These are phyloP conservation scores for Nemania sp. DNA, from an alignment of 2,329 filamentous ascomycete species.

Conservation along the genomic window DNA sequence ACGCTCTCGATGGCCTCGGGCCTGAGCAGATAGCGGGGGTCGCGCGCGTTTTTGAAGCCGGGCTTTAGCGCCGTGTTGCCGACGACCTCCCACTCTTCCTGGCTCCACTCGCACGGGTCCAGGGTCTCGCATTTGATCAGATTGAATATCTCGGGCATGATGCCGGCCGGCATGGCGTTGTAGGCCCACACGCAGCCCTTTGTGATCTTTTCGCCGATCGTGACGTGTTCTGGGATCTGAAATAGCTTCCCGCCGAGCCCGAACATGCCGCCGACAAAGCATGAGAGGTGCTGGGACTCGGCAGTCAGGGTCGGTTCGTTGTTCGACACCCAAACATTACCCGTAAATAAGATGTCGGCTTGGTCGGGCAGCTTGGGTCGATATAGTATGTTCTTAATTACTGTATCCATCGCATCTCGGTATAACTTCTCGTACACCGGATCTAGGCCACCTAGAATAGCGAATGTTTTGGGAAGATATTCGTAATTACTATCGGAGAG, in stretches of 20 bases:
- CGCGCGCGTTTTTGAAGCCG: constrained; percentile 64
- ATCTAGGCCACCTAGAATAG: constrained; percentile 66
- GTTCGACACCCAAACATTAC: constrained; percentile 39
- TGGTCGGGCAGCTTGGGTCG: constrained; percentile 66
- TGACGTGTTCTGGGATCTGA: constrained; percentile 49
- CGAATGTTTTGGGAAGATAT: constrained; percentile 63
- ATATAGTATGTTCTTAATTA: constrained; percentile 67
- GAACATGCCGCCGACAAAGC: constrained; percentile 55
- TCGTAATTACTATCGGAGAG: constrained; percentile 61
- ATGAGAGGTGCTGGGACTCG: constrained; percentile 48
- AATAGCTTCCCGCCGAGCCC: constrained; percentile 51
- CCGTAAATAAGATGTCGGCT: constrained; percentile 66
- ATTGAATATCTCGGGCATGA: constrained; percentile 62
- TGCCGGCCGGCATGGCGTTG: constrained; percentile 53
- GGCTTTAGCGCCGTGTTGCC: constrained; percentile 43
- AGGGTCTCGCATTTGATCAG: constrained; percentile 47
- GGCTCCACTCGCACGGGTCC: constrained; percentile 48
- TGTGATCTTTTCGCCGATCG: constrained; percentile 51
- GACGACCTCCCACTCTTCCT: constrained; percentile 34
- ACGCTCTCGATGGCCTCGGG: constrained; percentile 58
- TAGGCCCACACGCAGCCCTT: constrained; percentile 64
- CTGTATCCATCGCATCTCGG: constrained; percentile 59
- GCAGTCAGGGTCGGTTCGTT: constrained; percentile 36
- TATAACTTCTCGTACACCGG: constrained; percentile 68
- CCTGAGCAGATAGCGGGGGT: constrained; percentile 53